Percentiles rank a stretch among this genome's conserved stretches.
Conservation (phyloP, 1,284 basidiomycete genomes). For the Wallemia mellicola region DNA sequence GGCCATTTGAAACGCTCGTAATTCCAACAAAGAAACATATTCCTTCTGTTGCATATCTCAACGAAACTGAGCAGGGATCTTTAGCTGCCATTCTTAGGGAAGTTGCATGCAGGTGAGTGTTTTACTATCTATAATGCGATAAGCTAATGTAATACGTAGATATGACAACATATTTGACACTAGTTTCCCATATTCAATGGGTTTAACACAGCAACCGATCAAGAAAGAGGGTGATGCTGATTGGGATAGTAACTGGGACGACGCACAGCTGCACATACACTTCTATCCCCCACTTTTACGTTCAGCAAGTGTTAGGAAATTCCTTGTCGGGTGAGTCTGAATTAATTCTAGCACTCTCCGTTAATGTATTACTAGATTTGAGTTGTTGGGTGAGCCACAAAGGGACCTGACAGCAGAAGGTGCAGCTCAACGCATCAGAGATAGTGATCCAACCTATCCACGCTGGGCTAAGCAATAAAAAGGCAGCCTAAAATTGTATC, state of each 20-base stretch:
- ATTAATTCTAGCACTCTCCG: neutral
- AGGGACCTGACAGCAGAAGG: neutral
- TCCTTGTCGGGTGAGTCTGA: neutral
- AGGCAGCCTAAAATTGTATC: no score
- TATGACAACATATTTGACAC: constrained; percentile 64
- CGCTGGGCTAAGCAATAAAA: neutral
- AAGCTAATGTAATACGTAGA: no score
- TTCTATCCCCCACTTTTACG: constrained; percentile 65
- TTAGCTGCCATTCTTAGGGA: constrained; percentile 35
- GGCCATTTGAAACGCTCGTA: constrained; percentile 53
- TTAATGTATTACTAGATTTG: neutral
- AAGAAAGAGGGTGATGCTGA: constrained; percentile 14
- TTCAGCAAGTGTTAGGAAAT: constrained; percentile 48
- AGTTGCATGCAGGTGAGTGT: constrained; percentile 35
- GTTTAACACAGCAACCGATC: constrained; percentile 50
- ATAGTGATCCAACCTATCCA: neutral
- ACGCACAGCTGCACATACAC: constrained; percentile 59
- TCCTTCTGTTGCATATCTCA: constrained; percentile 32
- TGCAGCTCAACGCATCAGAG: neutral
- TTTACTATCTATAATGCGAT: no score
- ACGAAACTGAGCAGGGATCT: constrained; percentile 25
- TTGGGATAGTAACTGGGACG: constrained; percentile 1
- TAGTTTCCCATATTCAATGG: constrained; percentile 92
- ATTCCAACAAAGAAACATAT: constrained; percentile 50
- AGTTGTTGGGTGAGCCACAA: neutral